Conservation (phyloP, 1,139 yeast genomes). For the Debaryomyces robertsiae region DNA sequence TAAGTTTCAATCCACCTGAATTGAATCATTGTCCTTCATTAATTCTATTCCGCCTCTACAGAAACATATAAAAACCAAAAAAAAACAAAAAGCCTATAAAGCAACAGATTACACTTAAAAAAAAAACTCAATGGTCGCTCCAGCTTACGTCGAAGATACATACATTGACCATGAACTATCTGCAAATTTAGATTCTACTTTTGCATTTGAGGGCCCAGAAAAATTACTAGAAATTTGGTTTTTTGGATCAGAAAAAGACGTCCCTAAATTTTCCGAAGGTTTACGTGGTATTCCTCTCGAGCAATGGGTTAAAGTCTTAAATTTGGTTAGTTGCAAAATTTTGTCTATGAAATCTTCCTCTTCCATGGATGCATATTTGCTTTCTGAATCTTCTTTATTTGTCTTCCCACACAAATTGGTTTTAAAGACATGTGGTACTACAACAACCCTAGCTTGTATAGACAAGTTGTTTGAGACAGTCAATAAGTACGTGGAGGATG, state of each 20-base stretch:
- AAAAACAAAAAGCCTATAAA: constrained; percentile 10
- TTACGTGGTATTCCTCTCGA: constrained; percentile 67
- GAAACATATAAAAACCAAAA: constrained; percentile 11
- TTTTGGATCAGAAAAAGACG: constrained; percentile 41
- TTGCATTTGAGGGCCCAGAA: constrained; percentile 97
- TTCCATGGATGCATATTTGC: constrained; percentile 77
- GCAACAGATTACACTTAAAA: constrained; percentile 1
- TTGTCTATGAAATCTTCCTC: constrained; percentile 73
- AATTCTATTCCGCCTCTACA: neutral
- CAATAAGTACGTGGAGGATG: constrained; percentile 18
- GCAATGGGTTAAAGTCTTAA: constrained; percentile 73
- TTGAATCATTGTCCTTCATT: neutral
- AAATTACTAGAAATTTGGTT: constrained; percentile 92
- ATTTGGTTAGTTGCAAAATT: constrained; percentile 84
- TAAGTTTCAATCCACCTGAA: constrained; percentile 46
- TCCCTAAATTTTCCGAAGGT: constrained; percentile 48
- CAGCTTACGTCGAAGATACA: constrained; percentile 47
- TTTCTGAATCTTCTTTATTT: constrained; percentile 88
- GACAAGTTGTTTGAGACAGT: constrained; percentile 62
- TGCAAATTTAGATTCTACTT: constrained; percentile 79
- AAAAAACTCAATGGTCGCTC: constrained; percentile 41
- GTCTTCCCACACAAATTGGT: constrained; percentile 85
- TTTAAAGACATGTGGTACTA: constrained; percentile 94
- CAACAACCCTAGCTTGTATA: constrained; percentile 83
- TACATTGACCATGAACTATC: constrained; percentile 78